Percentiles rank a stretch among this genome's conserved stretches.
These are phyloP conservation scores for Lachnellula suecica DNA, from an alignment of 2,329 filamentous ascomycete genomes.

Conservation along the genomic window DNA sequence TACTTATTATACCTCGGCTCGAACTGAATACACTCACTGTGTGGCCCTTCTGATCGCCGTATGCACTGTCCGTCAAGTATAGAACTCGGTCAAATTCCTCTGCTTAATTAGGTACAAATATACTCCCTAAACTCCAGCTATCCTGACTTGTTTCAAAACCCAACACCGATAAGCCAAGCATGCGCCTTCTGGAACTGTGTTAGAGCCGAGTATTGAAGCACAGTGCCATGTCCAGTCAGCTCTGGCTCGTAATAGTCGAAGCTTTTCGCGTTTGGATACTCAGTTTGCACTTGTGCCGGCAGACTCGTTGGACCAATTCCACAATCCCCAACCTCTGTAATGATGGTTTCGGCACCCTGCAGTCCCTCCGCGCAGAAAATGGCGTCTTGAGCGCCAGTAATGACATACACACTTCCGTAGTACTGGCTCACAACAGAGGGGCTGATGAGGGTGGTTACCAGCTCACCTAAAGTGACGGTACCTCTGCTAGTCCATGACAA, in stretches of 20 bases:
- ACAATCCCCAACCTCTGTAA: background rate
- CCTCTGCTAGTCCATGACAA: background rate
- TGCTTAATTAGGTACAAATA: too few relatives aligned
- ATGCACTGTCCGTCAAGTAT: too few relatives aligned
- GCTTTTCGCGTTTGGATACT: background rate
- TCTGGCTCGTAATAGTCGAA: background rate
- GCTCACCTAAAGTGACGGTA: background rate
- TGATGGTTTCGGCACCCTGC: background rate
- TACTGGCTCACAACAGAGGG: background rate
- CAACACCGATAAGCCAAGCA: background rate
- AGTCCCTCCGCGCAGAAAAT: background rate
- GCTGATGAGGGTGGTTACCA: background rate
- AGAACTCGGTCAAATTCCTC: too few relatives aligned
- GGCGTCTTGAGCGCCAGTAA: background rate
- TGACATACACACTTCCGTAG: background rate
- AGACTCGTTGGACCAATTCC: background rate
- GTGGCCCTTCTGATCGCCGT: too few relatives aligned
- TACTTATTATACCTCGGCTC: too few relatives aligned
- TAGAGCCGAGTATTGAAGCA: background rate
- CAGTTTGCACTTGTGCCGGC: background rate
- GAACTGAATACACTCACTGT: too few relatives aligned
- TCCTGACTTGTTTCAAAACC: constrained; percentile 7
- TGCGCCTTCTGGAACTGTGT: background rate
- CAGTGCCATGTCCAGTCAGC: background rate
- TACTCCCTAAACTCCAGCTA: too few relatives aligned